Conservation (phyloP, 2,329 filamentous ascomycete species). For the Fusarium torreyae region DNA sequence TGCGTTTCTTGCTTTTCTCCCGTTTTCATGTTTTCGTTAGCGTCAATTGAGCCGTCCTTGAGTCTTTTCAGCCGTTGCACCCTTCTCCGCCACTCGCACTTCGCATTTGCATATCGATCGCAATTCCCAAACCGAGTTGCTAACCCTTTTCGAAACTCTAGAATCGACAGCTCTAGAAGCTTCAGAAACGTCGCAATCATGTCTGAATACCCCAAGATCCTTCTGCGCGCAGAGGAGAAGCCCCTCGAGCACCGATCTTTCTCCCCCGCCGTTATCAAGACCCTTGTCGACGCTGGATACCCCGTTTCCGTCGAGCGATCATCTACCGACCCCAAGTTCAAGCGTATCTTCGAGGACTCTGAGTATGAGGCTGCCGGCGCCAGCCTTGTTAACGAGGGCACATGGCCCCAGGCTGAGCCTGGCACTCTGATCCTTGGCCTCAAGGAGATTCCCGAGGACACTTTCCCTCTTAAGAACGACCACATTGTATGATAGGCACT, state of each 20-base stretch:
- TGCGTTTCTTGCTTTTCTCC: not conserved
- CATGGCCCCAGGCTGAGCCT: slow-evolving; percentile 76
- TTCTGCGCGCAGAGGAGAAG: slow-evolving; percentile 73
- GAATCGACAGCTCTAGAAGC: slow-evolving; percentile 19
- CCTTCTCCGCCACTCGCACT: slow-evolving; percentile 2
- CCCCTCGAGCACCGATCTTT: slow-evolving; percentile 59
- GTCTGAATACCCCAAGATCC: slow-evolving; percentile 57
- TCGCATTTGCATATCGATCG: slow-evolving; percentile 2
- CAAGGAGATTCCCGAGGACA: slow-evolving; percentile 84
- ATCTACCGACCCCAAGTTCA: slow-evolving; percentile 62
- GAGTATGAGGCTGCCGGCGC: slow-evolving; percentile 76
- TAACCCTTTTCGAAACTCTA: slow-evolving; percentile 21
- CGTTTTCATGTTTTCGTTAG: slow-evolving; percentile 3
- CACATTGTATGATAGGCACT: slow-evolving; percentile 37
- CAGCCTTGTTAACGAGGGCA: slow-evolving; percentile 74
- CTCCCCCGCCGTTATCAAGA: slow-evolving; percentile 62
- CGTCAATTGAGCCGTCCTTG: slow-evolving; percentile 11
- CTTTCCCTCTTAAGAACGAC: slow-evolving; percentile 60
- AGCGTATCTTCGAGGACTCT: slow-evolving; percentile 74
- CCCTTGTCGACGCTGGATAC: slow-evolving; percentile 78
- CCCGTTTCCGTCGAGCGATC: slow-evolving; percentile 75
- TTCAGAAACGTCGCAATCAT: slow-evolving; percentile 39
- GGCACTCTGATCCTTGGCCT: slow-evolving; percentile 82
- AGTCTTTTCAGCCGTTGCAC: slow-evolving; percentile 15
- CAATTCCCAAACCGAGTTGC: slow-evolving; percentile 3